Conservation (phyloP, 306 rosid species). For the Crotalaria pallida region DNA sequence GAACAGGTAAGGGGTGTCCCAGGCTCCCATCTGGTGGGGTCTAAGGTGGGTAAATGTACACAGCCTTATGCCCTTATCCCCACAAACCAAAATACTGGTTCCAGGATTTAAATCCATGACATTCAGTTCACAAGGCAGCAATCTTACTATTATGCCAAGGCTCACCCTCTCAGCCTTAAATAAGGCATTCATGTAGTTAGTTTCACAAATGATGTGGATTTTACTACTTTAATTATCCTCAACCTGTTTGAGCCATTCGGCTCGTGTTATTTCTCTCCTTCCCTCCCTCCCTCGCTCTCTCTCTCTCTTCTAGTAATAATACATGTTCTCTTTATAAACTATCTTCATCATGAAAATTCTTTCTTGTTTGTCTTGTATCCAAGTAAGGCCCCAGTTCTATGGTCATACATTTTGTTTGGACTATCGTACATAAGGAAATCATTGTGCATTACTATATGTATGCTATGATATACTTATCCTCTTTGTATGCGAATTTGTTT, state of each 20-base stretch:
- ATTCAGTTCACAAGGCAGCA: too few relatives aligned
- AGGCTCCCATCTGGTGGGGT: too few relatives aligned
- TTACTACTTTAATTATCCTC: neutral
- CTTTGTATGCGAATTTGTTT: neutral
- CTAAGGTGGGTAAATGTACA: too few relatives aligned
- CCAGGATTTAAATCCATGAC: too few relatives aligned
- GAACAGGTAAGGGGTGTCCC: too few relatives aligned
- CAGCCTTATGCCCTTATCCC: too few relatives aligned
- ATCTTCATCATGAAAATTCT: neutral
- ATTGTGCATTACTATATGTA: neutral
- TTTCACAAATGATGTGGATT: neutral
- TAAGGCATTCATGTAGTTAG: neutral
- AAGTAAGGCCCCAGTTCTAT: neutral
- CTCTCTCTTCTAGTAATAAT: neutral
- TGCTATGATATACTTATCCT: neutral
- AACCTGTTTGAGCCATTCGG: neutral
- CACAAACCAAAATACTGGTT: too few relatives aligned
- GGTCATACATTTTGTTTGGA: neutral
- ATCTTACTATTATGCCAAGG: too few relatives aligned
- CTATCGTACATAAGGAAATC: neutral
- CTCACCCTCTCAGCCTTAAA: too few relatives aligned
- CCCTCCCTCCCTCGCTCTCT: neutral
- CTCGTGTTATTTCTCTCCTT: neutral
- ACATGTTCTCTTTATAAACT: neutral
- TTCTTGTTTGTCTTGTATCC: neutral